Percentiles rank a stretch among this genome's conserved stretches.
These are phyloP conservation scores for Cyclocybe aegerita DNA, from an alignment of 768 basidiomycete species.

Conservation along the genomic window DNA sequence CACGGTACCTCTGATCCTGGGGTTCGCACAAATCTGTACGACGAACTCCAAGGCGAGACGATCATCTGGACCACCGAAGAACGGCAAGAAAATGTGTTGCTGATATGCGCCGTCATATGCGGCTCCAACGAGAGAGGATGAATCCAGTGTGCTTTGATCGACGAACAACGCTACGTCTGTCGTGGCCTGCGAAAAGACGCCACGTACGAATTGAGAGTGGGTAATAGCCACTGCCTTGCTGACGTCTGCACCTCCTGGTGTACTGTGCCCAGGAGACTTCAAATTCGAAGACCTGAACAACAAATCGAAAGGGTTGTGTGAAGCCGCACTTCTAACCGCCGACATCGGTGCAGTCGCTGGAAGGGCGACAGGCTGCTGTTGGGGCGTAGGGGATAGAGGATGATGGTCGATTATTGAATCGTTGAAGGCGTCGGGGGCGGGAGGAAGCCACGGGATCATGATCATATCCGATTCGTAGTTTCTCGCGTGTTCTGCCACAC, in stretches of 20 bases:
- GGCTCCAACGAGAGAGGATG: slow-evolving; percentile 10
- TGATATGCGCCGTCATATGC: slow-evolving; percentile 20
- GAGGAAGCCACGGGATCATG: slow-evolving; percentile 78
- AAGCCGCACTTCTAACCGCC: slow-evolving; percentile 14
- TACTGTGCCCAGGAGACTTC: slow-evolving; percentile 9
- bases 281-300: slow-evolving; percentile 44
- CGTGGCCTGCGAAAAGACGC: slow-evolving; percentile 68
- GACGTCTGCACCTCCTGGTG: slow-evolving; percentile 12
- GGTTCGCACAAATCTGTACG: slow-evolving; percentile 76
- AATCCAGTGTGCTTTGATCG: slow-evolving; percentile 52
- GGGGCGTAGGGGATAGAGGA: slow-evolving; percentile 7
- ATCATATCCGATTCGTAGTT: slow-evolving; percentile 68
- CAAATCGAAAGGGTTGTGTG: slow-evolving; percentile 70
- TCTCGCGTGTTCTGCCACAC: slow-evolving; percentile 67
- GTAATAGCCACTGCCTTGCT: slow-evolving; percentile 43
- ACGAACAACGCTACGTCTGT: slow-evolving; percentile 85
- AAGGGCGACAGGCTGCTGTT: slow-evolving; percentile 9
- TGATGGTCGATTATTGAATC: slow-evolving; percentile 9
- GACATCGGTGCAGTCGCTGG: slow-evolving; percentile 8
- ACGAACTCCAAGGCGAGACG: slow-evolving; percentile 83
- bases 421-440: slow-evolving; percentile 24
- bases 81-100: slow-evolving; percentile 81
- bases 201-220: slow-evolving; percentile 84
- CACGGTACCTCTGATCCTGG: slow-evolving; percentile 70
- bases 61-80: slow-evolving; percentile 95